Base-by-base conservation (phyloP, 768 basidiomycete genomes). In the Arthromyces matolae region DNA sequence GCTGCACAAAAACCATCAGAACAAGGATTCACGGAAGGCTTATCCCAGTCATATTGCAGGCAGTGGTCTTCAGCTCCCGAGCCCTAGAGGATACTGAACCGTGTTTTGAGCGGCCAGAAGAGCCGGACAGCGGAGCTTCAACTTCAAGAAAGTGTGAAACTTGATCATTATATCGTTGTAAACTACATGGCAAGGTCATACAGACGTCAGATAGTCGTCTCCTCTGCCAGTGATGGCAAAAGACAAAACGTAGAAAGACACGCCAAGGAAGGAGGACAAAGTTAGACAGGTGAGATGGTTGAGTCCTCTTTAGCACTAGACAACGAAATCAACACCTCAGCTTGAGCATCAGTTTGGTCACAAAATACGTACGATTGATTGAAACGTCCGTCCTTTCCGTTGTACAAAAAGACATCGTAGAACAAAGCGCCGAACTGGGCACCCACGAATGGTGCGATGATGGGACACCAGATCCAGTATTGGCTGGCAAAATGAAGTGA, bases 401-500 rank as follows among this genome's bases (percentile, higher is more conserved):
- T 74, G 60, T 76, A 86, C 46, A 87, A 54, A 51, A 87, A 72
- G 5, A 67, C 48, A 51, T 88, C 86, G 51, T 89, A 89, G 47
- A 79, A 60, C 42, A 80, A 63, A 5, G 75, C 67, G 9, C 77
- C 86, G 18, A 64, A 60, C 54, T 82, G 75, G 47, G 75, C 84
- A n/a, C 87, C 84, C 20, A 78, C 42, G 53, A 85, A 71, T 3
- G 84, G 78, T 2, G 70, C 84, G 13, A 84, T 61, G n/a, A 85
- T 59, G 5, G 82, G 79, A 54, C 78, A 80, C 86, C 84, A 88
- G 24, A 89, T 52, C 87, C 84, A 87, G 58, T 86, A 88, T 60
- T 88, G 84, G 52, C 74, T 77, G 46, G 55, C 20, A 6, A 61
- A 56, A n/a, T n/a, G n/a, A n/a, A n/a, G n/a, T 59, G 18, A 9